Evolutionary conservation across 345 rosid genomes (phyloP).

Genomic region (Corchorus capsularis): DNA sequence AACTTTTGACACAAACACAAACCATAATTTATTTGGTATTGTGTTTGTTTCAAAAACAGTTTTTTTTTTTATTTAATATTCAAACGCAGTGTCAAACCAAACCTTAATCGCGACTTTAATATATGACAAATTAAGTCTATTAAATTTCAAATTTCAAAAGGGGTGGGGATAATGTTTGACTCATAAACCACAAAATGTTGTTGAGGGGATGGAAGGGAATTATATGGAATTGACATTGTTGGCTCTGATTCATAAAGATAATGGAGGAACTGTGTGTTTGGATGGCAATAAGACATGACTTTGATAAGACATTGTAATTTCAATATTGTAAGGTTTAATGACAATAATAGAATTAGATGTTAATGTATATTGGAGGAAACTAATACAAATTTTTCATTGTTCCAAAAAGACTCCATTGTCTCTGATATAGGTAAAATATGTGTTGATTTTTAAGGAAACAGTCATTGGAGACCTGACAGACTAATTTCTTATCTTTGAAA

Average conservation of each 20-base stretch:
- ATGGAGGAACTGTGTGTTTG: not conserved
- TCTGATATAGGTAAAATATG: not conserved
- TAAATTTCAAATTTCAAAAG: slow-evolving; percentile 16
- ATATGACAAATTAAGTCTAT: slow-evolving; percentile 6
- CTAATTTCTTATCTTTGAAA: not conserved
- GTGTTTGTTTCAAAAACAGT: too few species aligned
- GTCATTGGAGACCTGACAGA: not conserved
- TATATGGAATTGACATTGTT: slow-evolving; percentile 22
- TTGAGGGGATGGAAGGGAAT: slow-evolving; percentile 1
- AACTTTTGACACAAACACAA: too few species aligned
- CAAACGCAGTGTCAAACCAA: too few species aligned
- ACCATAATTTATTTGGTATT: too few species aligned
- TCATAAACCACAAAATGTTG: slow-evolving; percentile 1
- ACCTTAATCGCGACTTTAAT: not conserved
- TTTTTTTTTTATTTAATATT: too few species aligned
- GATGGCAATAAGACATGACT: slow-evolving; percentile 11
- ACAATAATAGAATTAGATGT: too few species aligned
- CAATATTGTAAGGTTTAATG: not conserved
- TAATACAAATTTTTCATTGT: too few species aligned
- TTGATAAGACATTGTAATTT: slow-evolving; percentile 20
- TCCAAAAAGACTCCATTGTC: too few species aligned
- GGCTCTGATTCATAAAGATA: slow-evolving; percentile 25
- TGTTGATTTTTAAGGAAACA: not conserved
- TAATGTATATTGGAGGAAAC: too few species aligned
- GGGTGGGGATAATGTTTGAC: slow-evolving; percentile 20